A percentile compares a stretch with the other conserved stretches of the same genome.
Evolutionary conservation across 2,329 filamentous ascomycete species (phyloP).

Genomic region (Ophiognomonia clavigignenti-juglandacearum): DNA sequence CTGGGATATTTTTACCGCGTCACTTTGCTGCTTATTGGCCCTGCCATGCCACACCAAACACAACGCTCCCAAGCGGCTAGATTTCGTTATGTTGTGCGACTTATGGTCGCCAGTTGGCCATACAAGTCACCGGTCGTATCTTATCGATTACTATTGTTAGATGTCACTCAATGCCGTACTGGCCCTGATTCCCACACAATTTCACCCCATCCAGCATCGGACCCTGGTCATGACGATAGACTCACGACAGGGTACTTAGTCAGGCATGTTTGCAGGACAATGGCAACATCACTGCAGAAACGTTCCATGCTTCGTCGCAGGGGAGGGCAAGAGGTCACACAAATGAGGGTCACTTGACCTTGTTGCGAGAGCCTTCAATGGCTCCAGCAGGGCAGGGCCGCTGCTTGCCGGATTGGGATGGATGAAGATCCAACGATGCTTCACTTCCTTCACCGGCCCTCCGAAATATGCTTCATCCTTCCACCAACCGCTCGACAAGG

Average conservation of each 20-base stretch:
- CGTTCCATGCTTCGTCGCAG: too few species aligned
- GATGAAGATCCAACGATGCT: slow-evolving; percentile 8
- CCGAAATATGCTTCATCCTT: not conserved
- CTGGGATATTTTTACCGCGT: too few species aligned
- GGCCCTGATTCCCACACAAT: not conserved
- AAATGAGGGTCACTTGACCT: slow-evolving; percentile 6
- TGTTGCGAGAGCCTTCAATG: not conserved
- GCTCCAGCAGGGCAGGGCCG: not conserved
- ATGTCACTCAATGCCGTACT: not conserved
- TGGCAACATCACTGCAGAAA: too few species aligned
- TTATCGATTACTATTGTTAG: not conserved
- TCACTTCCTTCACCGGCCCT: not conserved
- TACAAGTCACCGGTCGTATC: not conserved
- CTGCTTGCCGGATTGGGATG: slow-evolving; percentile 3
- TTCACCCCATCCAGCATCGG: not conserved
- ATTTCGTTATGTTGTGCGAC: slow-evolving; percentile 8
- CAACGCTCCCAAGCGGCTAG: not conserved
- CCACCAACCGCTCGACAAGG: slow-evolving; percentile 1
- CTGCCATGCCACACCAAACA: not conserved
- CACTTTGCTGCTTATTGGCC: not conserved
- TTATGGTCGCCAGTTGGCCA: not conserved
- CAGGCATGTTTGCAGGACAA: not conserved
- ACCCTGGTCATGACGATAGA: not conserved
- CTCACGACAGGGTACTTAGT: not conserved
- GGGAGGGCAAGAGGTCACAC: slow-evolving; percentile 10